Percentiles rank a stretch among this genome's conserved stretches.
phyloP scores from a whole-genome alignment of 179 eudicot genomes.

The Pouteria campechiana region DNA sequence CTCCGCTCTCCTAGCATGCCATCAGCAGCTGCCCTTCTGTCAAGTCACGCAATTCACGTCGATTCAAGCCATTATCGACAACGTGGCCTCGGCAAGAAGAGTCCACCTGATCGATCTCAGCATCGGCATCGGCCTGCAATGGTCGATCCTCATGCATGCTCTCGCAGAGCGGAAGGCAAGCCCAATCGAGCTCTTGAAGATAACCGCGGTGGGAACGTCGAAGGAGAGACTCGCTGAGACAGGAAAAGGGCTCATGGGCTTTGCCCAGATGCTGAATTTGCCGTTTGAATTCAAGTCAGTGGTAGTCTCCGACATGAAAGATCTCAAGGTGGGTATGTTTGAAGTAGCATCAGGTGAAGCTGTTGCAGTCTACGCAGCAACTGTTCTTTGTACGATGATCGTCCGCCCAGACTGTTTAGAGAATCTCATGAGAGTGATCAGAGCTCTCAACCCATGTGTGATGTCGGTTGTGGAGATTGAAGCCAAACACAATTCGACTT shows the following conservation, averaged over 20 bases:
- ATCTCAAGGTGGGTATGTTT: constrained; percentile 6
- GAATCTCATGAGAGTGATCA: constrained; percentile 12
- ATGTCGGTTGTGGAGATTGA: constrained; percentile 17
- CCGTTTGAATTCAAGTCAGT: constrained; percentile 10
- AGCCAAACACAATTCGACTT: constrained; percentile 14
- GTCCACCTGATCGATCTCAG: constrained; percentile 20
- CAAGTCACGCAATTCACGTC: constrained; percentile 16
- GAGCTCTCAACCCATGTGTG: constrained; percentile 7
- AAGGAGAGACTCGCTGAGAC: constrained; percentile 8
- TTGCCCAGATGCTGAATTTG: constrained; percentile 13
- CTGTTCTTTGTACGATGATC: constrained; percentile 4
- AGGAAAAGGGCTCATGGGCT: constrained; percentile 5
- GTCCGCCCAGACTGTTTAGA: constrained; percentile 5
- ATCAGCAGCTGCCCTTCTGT: constrained; percentile 17
- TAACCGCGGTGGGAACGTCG: constrained; percentile 14
- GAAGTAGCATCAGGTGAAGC: constrained; percentile 7
- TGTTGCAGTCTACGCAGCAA: constrained; percentile 7
- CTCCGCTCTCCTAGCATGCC: neutral
- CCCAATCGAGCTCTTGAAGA: constrained; percentile 12
- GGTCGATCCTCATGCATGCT: constrained; percentile 14
- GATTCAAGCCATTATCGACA: constrained; percentile 16
- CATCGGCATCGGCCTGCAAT: constrained; percentile 14
- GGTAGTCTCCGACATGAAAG: constrained; percentile 10
- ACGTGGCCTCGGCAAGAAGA: constrained; percentile 1
- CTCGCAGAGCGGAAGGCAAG: constrained; percentile 1